These are phyloP conservation scores for Puccinia horiana DNA, from an alignment of 1,284 basidiomycete genomes.

Conservation along the genomic window DNA sequence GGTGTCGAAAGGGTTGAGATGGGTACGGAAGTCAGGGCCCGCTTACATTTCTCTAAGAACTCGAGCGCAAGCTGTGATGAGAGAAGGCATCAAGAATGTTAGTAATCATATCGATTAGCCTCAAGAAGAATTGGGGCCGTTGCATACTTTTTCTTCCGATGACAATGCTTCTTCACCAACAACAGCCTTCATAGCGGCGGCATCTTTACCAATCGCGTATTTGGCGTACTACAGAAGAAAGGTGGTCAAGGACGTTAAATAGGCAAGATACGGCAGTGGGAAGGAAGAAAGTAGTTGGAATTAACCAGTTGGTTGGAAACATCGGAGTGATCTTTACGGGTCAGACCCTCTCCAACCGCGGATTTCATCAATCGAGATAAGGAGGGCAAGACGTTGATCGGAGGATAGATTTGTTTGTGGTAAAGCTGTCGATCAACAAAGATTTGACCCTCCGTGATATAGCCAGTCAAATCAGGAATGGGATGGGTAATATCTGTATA, in stretches of 20 bases:
- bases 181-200: slow-evolving; percentile 98
- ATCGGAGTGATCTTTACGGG: slow-evolving; percentile 96
- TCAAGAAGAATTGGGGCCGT: neutral
- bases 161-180: slow-evolving; percentile 97
- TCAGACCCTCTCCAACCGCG: slow-evolving; percentile 95
- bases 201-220: slow-evolving; percentile 96
- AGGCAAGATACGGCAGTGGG: slow-evolving; percentile 51
- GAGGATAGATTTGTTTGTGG: slow-evolving; percentile 97
- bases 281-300: slow-evolving; percentile 50
- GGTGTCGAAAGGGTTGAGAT: neutral
- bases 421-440: slow-evolving; percentile 93
- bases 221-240: slow-evolving; percentile 74
- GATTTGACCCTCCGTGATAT: slow-evolving; percentile 98
- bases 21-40: neutral
- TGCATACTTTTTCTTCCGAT: slow-evolving; percentile 73
- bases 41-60: slow-evolving; percentile 47
- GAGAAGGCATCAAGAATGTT: neutral
- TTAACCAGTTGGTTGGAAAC: slow-evolving; percentile 92
- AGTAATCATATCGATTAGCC: neutral
- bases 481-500: slow-evolving; percentile 93
- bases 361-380: slow-evolving; percentile 99
- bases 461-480: slow-evolving; percentile 98
- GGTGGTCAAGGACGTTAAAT: slow-evolving; percentile 16
- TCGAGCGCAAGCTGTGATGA: slow-evolving; percentile 35
- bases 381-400: slow-evolving; percentile 98